Percentiles rank a stretch among this genome's conserved stretches.
Evolutionary conservation across 257 asterid genomes (phyloP).

Genomic region (Ilex aquifolium): DNA sequence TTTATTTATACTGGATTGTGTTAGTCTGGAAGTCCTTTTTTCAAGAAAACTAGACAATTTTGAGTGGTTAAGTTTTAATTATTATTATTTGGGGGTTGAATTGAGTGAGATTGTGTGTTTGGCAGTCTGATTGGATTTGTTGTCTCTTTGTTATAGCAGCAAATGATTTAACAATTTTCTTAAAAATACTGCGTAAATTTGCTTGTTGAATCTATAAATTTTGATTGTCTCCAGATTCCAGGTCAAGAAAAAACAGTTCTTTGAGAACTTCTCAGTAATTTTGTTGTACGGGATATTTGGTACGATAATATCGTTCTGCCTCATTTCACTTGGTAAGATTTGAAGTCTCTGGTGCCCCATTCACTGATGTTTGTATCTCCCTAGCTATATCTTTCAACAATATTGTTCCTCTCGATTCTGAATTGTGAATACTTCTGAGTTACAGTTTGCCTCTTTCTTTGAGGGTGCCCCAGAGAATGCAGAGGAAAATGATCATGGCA

Average conservation of each 20-base stretch:
- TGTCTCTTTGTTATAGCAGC: neutral
- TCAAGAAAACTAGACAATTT: no score
- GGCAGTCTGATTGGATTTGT: neutral
- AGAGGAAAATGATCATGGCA: neutral
- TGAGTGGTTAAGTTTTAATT: constrained; percentile 4
- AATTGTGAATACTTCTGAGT: no score
- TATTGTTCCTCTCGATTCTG: neutral
- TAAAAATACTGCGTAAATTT: neutral
- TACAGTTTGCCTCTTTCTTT: no score
- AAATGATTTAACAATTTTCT: neutral
- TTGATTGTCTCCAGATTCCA: constrained; percentile 6
- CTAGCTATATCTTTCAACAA: neutral
- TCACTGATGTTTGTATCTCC: neutral
- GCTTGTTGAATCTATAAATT: neutral
- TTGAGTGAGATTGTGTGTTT: no score
- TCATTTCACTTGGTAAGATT: constrained; percentile 12
- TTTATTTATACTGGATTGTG: neutral
- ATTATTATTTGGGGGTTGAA: neutral
- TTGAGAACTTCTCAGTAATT: constrained; percentile 6
- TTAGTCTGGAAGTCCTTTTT: no score
- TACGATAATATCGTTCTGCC: constrained; percentile 10
- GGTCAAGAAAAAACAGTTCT: constrained; percentile 18
- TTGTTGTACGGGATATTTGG: constrained; percentile 16
- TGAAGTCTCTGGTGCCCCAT: neutral
- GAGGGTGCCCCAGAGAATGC: no score